Conservation (phyloP, 495 filamentous ascomycete genomes). For the Podospora tetraspora region DNA sequence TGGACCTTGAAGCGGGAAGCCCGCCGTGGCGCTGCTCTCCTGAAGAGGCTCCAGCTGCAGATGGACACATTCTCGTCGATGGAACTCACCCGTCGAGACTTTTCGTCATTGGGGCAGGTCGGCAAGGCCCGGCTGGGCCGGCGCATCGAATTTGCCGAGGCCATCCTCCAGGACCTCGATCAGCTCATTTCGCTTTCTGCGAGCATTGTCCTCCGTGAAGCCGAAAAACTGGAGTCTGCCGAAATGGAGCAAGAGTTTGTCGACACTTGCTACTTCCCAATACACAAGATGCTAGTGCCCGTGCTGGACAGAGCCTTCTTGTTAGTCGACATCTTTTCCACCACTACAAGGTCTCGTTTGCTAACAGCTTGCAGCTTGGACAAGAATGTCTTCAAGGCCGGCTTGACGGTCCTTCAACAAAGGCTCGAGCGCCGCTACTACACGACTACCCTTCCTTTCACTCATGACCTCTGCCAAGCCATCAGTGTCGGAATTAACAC, state of each 20-base stretch:
- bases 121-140: constrained; percentile 71
- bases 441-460: constrained; percentile 68
- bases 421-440: constrained; percentile 68
- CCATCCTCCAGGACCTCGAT: constrained; percentile 68
- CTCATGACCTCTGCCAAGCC: constrained; percentile 62
- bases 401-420: neutral
- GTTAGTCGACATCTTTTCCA: constrained; percentile 44
- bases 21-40: constrained; percentile 78
- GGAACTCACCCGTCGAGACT: constrained; percentile 92
- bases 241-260: constrained; percentile 70
- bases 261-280: constrained; percentile 85
- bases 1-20: constrained; percentile 97
- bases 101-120: constrained; percentile 80
- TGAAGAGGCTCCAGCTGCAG: constrained; percentile 89
- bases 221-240: constrained; percentile 66
- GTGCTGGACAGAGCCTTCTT: constrained; percentile 69
- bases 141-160: constrained; percentile 81
- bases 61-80: constrained; percentile 93
- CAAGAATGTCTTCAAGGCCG: constrained; percentile 58
- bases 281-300: constrained; percentile 68
- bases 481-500: constrained; percentile 63
- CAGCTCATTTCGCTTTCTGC: constrained; percentile 63
- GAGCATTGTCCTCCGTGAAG: constrained; percentile 65
- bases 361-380: constrained; percentile 57
- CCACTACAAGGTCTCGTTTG: neutral